A percentile compares a stretch with the other conserved stretches of the same genome.
Evolutionary conservation across 139 green algal genomes (phyloP).

Genomic region (Gonium pectorale): DNA sequence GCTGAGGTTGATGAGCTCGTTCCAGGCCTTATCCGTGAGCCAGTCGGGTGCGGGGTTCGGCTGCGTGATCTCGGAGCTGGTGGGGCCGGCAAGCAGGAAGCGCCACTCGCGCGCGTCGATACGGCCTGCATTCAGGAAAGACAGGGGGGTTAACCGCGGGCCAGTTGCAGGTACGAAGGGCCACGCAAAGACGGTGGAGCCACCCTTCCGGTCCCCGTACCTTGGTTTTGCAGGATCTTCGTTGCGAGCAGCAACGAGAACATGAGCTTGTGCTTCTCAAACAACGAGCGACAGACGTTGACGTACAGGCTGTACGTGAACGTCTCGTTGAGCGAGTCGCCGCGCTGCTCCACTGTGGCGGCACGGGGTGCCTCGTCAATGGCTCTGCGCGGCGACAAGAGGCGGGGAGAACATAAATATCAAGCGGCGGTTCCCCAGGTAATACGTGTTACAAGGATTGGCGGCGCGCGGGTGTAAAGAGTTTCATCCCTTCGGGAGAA

Average conservation of each 20-base stretch:
- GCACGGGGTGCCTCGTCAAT: conserved; percentile 71
- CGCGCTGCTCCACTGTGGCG: conserved; percentile 67
- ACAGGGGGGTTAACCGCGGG: no score
- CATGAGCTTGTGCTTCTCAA: conserved; percentile 89
- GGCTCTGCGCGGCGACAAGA: not conserved
- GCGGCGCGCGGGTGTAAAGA: no score
- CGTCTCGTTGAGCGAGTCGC: conserved; percentile 76
- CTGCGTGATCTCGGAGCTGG: conserved; percentile 39
- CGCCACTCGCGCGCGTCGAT: conserved; percentile 79
- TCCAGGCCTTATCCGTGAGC: conserved; percentile 86
- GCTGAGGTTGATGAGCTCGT: conserved; percentile 80
- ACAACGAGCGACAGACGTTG: conserved; percentile 85
- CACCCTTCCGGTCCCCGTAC: no score
- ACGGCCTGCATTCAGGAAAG: conserved; percentile 17
- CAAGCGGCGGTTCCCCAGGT: no score
- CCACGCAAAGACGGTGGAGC: no score
- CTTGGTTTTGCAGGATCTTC: conserved; percentile 68
- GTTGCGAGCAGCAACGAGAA: conserved; percentile 80
- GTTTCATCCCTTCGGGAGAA: no score
- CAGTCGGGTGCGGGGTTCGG: conserved; percentile 80
- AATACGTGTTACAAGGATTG: no score
- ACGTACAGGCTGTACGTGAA: conserved; percentile 88
- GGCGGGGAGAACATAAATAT: not conserved
- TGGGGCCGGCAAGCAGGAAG: conserved; percentile 68
- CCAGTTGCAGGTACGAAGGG: no score